These are phyloP conservation scores for Solanum arcanum DNA, from an alignment of 257 asterid species.

Conservation along the genomic window DNA sequence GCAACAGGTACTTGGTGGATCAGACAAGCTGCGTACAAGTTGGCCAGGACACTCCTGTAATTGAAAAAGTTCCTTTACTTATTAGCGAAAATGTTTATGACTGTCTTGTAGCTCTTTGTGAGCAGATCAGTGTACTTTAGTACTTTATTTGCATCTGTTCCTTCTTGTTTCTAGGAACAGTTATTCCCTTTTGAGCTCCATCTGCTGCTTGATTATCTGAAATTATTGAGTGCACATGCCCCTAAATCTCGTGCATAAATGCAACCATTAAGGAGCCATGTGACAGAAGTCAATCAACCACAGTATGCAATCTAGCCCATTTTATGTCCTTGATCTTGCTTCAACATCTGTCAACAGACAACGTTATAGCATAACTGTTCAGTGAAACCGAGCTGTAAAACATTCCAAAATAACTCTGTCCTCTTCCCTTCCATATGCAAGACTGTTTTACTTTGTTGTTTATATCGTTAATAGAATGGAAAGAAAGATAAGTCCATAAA, in stretches of 20 bases:
- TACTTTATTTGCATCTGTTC: neutral
- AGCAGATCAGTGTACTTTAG: neutral
- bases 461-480: neutral
- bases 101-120: neutral
- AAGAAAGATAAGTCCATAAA: neutral
- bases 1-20: neutral
- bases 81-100: neutral
- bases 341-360: neutral
- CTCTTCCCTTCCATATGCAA: neutral
- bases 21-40: neutral
- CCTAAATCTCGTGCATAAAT: neutral
- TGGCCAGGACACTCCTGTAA: neutral
- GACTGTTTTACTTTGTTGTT: neutral
- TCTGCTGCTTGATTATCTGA: neutral
- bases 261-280: neutral
- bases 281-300: neutral
- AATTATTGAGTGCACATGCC: neutral
- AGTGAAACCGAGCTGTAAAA: neutral
- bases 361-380: neutral
- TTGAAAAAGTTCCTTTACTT: neutral
- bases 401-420: neutral
- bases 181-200: neutral
- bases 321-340: neutral
- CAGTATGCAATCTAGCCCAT: neutral
- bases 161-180: neutral